phyloP scores from a whole-genome alignment of 768 basidiomycete genomes.

The Pulveroboletus sp. region DNA sequence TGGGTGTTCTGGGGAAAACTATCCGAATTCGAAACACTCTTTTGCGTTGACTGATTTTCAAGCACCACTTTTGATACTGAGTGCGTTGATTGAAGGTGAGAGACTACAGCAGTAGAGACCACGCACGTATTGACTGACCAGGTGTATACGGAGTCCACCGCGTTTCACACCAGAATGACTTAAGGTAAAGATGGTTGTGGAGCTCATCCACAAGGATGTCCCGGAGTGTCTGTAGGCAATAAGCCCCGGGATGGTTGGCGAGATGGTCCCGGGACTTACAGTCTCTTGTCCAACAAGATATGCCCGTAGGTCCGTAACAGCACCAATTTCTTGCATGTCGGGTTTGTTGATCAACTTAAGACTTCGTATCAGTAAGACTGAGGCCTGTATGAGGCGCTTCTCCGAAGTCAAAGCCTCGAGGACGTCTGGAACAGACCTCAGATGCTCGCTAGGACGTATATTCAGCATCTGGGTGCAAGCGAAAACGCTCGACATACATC shows the following conservation, averaged over 20 bases:
- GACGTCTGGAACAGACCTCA: slow-evolving; percentile 87
- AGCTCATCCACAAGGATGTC: slow-evolving; percentile 95
- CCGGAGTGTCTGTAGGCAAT: slow-evolving; percentile 61
- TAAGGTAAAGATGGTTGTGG: slow-evolving; percentile 95
- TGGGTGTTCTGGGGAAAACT: slow-evolving; percentile 8
- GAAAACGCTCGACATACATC: slow-evolving; percentile 55
- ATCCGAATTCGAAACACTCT: slow-evolving; percentile 17
- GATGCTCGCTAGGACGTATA: slow-evolving; percentile 58
- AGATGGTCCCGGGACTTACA: slow-evolving; percentile 40
- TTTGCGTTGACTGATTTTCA: slow-evolving; percentile 41
- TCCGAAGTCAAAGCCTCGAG: slow-evolving; percentile 95
- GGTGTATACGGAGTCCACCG: slow-evolving; percentile 84
- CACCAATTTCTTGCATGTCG: slow-evolving; percentile 96
- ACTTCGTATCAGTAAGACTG: slow-evolving; percentile 79
- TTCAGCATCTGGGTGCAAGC: slow-evolving; percentile 12
- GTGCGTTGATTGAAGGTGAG: slow-evolving; percentile 6
- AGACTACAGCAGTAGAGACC: background rate
- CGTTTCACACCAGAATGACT: slow-evolving; percentile 92
- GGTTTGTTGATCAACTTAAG: slow-evolving; percentile 86
- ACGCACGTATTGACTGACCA: slow-evolving; percentile 72
- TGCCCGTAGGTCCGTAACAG: slow-evolving; percentile 78
- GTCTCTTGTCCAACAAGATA: slow-evolving; percentile 86
- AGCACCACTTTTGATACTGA: slow-evolving; percentile 67
- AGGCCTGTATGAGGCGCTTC: slow-evolving; percentile 86
- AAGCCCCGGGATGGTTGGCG: background rate